Conservation (phyloP, 1,139 yeast genomes). For the Suhomyces yuchorum region DNA sequence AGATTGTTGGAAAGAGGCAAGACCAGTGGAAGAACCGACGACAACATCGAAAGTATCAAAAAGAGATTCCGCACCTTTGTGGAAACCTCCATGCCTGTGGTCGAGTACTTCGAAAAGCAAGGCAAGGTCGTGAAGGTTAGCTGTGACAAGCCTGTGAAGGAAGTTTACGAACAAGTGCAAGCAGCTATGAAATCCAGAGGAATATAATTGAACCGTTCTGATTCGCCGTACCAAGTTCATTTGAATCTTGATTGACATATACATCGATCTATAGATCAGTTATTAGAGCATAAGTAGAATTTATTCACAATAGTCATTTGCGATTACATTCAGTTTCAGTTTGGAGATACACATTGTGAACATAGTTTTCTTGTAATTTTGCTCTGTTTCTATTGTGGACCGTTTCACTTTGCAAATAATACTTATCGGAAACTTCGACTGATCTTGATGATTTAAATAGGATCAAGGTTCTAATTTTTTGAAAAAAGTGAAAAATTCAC, state of each 20-base stretch:
- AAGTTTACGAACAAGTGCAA: conserved; percentile 72
- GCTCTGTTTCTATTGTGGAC: no score
- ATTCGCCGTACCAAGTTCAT: not conserved
- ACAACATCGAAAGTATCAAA: conserved; percentile 84
- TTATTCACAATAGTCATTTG: not conserved
- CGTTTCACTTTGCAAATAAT: no score
- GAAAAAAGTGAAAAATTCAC: not conserved
- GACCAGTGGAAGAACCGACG: conserved; percentile 93
- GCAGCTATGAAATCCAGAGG: conserved; percentile 55
- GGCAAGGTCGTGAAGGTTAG: conserved; percentile 75
- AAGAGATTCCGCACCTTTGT: conserved; percentile 85
- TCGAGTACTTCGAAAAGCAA: conserved; percentile 75
- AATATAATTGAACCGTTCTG: conserved; percentile 17
- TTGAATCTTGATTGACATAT: not conserved
- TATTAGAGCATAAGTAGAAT: not conserved
- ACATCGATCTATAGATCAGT: not conserved
- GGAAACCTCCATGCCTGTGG: conserved; percentile 94
- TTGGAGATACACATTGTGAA: no score
- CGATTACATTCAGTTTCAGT: no score
- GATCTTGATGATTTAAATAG: no score
- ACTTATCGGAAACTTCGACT: no score
- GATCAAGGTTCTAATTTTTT: conserved; percentile 22
- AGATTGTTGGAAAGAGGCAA: conserved; percentile 90
- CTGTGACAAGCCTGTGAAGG: conserved; percentile 80
- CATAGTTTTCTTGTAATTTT: conserved; percentile 52